phyloP scores from a whole-genome alignment of 2,329 filamentous ascomycete genomes.

The Ramichloridium luteum region DNA sequence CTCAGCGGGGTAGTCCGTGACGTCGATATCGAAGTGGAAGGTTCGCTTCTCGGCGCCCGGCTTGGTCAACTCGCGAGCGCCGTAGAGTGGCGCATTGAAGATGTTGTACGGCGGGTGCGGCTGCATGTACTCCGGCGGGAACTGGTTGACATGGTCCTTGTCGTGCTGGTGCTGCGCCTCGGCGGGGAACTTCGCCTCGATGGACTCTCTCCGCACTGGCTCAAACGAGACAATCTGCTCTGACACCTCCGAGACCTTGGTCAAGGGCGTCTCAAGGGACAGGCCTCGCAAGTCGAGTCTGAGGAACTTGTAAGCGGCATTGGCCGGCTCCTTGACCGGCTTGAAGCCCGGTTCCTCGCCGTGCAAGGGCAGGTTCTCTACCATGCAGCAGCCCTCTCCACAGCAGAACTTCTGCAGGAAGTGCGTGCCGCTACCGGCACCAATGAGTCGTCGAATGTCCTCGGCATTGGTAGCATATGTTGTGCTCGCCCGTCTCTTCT shows the following conservation, averaged over 20 bases:
- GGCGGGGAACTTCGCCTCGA: constrained; percentile 46
- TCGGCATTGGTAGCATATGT: constrained; percentile 39
- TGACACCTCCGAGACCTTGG: constrained; percentile 58
- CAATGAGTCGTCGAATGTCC: constrained; percentile 47
- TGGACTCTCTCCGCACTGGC: constrained; percentile 18
- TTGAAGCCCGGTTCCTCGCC: constrained; percentile 31
- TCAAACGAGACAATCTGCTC: constrained; percentile 54
- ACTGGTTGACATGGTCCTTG: constrained; percentile 34
- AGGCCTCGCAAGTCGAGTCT: constrained; percentile 65
- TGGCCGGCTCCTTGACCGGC: constrained; percentile 55
- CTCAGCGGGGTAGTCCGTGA: constrained; percentile 85
- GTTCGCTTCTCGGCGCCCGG: constrained; percentile 89
- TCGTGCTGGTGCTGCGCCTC: constrained; percentile 31
- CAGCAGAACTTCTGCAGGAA: constrained; percentile 52
- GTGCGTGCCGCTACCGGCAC: constrained; percentile 44
- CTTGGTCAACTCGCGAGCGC: constrained; percentile 74
- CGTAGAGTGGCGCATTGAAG: constrained; percentile 76
- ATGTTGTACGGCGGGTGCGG: constrained; percentile 90
- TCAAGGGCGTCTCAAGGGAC: constrained; percentile 56
- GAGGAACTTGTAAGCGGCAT: constrained; percentile 71
- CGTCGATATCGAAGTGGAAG: constrained; percentile 92
- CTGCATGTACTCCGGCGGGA: constrained; percentile 82
- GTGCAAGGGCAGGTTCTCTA: constrained; percentile 41
- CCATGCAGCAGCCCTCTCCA: constrained; percentile 52
- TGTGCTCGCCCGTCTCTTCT: constrained; percentile 22